Conservation (phyloP, 257 asterid genomes). For the Solanum pennellii region DNA sequence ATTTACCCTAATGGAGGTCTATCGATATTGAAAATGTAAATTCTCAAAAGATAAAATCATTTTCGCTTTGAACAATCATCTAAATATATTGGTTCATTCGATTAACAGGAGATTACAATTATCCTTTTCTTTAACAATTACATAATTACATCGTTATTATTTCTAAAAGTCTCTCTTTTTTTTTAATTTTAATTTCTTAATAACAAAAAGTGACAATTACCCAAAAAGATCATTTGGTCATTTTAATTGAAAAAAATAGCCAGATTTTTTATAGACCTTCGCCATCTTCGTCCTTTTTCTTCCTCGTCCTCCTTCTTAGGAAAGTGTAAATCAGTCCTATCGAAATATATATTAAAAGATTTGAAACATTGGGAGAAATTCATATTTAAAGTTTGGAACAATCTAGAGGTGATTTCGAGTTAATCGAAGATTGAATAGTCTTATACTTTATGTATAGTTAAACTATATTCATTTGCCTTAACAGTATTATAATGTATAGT, state of each 20-base stretch:
- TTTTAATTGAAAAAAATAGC: background rate
- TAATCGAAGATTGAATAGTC: background rate
- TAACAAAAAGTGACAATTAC: background rate
- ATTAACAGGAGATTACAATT: background rate
- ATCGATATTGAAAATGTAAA: background rate
- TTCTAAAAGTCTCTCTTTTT: background rate
- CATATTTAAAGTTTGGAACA: no score
- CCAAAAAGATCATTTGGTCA: no score
- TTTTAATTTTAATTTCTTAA: no score
- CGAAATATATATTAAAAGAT: no score
- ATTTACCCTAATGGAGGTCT: background rate
- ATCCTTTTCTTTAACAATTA: background rate
- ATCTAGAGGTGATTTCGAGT: background rate
- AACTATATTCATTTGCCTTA: no score
- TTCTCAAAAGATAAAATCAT: background rate
- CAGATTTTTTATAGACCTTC: background rate
- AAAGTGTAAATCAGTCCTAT: no score
- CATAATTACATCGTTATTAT: background rate
- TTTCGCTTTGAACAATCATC: no score
- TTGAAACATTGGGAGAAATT: no score
- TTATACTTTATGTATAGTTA: background rate
- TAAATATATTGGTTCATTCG: background rate
- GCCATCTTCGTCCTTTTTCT: background rate
- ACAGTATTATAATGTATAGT: no score
- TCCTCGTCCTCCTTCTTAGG: background rate